Percentiles rank a stretch among this genome's conserved stretches.
Evolutionary conservation across 176 grass and related monocot species (phyloP).

Genomic region (Ampelocalamus luodianensis): DNA sequence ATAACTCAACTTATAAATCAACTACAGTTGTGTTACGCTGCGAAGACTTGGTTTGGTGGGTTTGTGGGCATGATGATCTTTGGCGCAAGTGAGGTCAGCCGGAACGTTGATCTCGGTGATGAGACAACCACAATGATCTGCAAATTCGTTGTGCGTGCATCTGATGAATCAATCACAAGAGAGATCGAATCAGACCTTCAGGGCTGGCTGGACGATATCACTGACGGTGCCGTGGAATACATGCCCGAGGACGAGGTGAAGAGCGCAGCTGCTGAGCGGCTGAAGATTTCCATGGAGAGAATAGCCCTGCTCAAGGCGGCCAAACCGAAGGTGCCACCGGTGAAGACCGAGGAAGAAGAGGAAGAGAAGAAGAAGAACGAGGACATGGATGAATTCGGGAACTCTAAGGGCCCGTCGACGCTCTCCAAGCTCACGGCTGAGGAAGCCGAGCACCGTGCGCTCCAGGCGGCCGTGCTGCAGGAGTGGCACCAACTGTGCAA

Average conservation of each 20-base stretch:
- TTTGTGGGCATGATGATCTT: conserved; percentile 99
- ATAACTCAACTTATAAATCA: conserved; percentile 21
- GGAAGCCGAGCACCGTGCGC: conserved; percentile 89
- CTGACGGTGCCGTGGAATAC: conserved; percentile 77
- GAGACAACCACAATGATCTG: conserved; percentile 99
- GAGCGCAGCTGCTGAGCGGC: conserved; percentile 62
- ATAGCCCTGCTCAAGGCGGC: conserved; percentile 89
- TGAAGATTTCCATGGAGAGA: conserved; percentile 89
- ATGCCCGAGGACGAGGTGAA: conserved; percentile 97
- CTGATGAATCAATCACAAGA: conserved; percentile 84
- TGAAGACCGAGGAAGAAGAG: conserved; percentile 65
- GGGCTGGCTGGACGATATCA: conserved; percentile 95
- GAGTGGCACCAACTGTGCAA: conserved; percentile 90
- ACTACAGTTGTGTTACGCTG: conserved; percentile 77
- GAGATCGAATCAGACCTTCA: conserved; percentile 92
- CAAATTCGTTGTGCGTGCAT: conserved; percentile 89
- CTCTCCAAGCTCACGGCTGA: conserved; percentile 83
- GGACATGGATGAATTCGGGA: conserved; percentile 61
- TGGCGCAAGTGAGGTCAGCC: conserved; percentile 92
- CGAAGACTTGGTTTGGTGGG: conserved; percentile 97
- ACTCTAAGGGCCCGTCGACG: conserved; percentile 85
- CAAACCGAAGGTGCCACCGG: conserved; percentile 68
- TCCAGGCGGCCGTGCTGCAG: conserved; percentile 92
- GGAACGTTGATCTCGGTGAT: conserved; percentile 93
- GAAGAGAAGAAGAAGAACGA: conserved; percentile 82